Evolutionary conservation across 192 early-diverging fungal genomes (phyloP).

Genomic region (Entophlyctis luteolus): DNA sequence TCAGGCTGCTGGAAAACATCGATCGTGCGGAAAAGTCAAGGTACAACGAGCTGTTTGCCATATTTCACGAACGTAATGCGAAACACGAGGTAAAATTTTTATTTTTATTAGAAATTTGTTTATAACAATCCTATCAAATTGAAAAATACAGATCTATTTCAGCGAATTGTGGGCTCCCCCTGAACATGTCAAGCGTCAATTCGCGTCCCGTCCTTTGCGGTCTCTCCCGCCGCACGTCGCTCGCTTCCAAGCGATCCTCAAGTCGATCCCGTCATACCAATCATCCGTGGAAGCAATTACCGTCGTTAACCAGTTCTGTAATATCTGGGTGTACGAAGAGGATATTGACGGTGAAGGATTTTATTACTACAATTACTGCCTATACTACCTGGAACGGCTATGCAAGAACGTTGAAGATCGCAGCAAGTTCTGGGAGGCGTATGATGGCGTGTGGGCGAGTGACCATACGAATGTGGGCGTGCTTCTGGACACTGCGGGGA

Average conservation of each 20-base stretch:
- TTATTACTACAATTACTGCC: background rate
- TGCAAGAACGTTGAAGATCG: background rate
- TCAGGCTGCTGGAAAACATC: background rate
- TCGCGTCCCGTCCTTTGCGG: background rate
- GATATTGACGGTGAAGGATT: background rate
- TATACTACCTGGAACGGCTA: background rate
- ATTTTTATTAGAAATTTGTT: background rate
- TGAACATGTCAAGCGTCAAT: background rate
- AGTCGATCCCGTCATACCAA: background rate
- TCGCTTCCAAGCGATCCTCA: background rate
- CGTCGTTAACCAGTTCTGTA: background rate
- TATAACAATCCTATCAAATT: background rate
- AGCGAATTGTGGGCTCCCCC: background rate
- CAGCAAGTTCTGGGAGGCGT: background rate
- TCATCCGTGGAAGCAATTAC: background rate
- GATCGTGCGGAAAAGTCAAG: background rate
- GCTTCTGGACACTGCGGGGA: background rate
- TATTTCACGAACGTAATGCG: conserved; percentile 12
- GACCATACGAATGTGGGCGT: background rate
- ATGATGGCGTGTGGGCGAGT: background rate
- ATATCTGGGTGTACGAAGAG: background rate
- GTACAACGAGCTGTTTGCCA: background rate
- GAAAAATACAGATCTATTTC: background rate
- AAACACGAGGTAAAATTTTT: conserved; percentile 7
- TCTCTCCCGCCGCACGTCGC: background rate